Evolutionary conservation across 1,139 yeast species (phyloP).

Genomic region (Pichia sp.): DNA sequence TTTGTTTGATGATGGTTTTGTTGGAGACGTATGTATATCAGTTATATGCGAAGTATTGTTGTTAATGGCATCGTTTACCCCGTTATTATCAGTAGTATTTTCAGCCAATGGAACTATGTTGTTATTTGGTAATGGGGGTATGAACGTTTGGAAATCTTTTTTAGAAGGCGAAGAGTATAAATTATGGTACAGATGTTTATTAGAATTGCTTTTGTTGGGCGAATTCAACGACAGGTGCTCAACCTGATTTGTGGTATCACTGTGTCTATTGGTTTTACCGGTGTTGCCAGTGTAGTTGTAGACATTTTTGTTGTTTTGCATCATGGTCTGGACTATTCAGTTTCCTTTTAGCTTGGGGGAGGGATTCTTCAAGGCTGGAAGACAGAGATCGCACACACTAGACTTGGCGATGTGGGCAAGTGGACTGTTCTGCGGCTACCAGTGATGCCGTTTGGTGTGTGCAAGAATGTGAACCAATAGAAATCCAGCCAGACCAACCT

Average conservation of each 20-base stretch:
- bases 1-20: conserved; percentile 3
- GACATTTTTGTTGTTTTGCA: not conserved
- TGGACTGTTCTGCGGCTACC: no score
- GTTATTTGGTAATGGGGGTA: not conserved
- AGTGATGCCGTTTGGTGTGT: no score
- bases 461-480: no score
- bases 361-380: not conserved
- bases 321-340: not conserved
- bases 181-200: conserved; percentile 13
- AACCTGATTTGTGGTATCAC: not conserved
- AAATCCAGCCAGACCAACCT: no score
- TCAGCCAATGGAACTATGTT: not conserved
- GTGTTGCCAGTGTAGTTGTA: not conserved
- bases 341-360: not conserved
- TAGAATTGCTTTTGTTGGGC: not conserved
- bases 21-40: conserved; percentile 4
- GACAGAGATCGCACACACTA: not conserved
- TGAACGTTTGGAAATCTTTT: not conserved
- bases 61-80: not conserved
- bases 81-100: not conserved
- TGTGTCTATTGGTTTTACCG: not conserved
- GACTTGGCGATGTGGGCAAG: no score
- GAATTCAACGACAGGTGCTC: not conserved
- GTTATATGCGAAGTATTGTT: not conserved
- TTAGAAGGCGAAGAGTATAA: conserved; percentile 13